Conservation (phyloP, 208 protist genomes). For the Porcisia deanei region DNA sequence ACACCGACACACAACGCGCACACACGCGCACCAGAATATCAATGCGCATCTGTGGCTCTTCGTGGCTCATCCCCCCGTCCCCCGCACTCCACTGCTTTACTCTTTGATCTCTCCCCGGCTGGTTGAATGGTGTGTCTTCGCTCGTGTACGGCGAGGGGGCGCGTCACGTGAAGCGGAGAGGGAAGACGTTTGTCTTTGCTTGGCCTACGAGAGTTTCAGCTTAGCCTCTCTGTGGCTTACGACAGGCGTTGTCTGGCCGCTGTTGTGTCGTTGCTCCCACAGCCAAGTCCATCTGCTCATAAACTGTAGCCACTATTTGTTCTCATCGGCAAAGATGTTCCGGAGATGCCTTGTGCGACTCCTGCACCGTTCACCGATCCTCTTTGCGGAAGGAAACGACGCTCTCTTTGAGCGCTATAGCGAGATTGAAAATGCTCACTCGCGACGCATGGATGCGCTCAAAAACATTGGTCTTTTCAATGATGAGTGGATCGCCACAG, state of each 20-base stretch:
- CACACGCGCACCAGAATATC: neutral
- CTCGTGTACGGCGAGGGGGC: neutral
- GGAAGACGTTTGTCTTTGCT: neutral
- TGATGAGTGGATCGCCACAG: constrained; percentile 88
- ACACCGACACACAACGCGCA: neutral
- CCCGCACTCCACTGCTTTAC: neutral
- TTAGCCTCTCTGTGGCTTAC: neutral
- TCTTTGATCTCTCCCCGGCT: neutral
- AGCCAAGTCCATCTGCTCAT: neutral
- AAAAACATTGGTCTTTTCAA: constrained; percentile 49
- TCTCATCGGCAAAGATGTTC: constrained; percentile 19
- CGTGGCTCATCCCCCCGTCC: neutral
- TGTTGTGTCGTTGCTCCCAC: too few species aligned
- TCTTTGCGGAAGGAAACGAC: constrained; percentile 30
- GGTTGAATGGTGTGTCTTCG: neutral
- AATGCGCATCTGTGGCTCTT: neutral
- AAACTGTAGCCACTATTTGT: neutral
- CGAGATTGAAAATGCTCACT: constrained; percentile 84
- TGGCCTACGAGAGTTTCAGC: neutral
- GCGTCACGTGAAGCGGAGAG: neutral
- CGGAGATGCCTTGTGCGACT: constrained; percentile 18
- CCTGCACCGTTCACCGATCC: constrained; percentile 28
- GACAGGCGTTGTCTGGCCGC: neutral
- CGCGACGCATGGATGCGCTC: constrained; percentile 58
- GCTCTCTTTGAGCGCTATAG: constrained; percentile 78